Evolutionary conservation across 345 rosid genomes (phyloP).

Genomic region (Brassica carinata): DNA sequence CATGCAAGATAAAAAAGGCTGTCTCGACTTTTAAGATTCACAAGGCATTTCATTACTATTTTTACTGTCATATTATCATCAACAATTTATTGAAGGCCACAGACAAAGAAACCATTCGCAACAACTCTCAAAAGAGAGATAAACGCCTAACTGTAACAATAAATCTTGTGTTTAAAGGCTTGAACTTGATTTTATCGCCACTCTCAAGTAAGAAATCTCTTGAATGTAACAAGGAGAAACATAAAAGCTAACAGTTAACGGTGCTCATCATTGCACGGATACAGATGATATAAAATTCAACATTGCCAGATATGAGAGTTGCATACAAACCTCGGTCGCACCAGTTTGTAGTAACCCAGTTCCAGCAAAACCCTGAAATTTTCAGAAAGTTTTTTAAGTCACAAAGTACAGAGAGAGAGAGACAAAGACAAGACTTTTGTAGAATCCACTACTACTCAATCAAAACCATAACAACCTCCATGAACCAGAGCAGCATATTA

Average conservation of each 20-base stretch:
- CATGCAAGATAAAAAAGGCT: background rate
- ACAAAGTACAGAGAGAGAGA: constrained; percentile 8
- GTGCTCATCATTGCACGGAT: constrained; percentile 1
- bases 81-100: background rate
- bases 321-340: constrained; percentile 1
- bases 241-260: constrained; percentile 3
- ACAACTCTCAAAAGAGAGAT: background rate
- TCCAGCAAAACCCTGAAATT: constrained; percentile 26
- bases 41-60: background rate
- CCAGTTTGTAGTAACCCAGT: constrained; percentile 6
- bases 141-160: background rate
- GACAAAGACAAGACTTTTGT: background rate
- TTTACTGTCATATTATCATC: background rate
- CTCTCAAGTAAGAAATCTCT: background rate
- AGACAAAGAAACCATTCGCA: background rate
- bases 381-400: constrained; percentile 21
- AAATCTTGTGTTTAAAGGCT: background rate
- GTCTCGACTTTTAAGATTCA: background rate
- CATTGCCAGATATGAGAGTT: constrained; percentile 5
- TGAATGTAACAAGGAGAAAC: background rate
- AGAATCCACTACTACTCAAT: background rate
- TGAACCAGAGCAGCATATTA: background rate
- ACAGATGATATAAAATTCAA: background rate
- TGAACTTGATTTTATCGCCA: constrained; percentile 6
- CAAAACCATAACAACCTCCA: constrained; percentile 13